Evolutionary conservation across 192 early-diverging fungal genomes (phyloP), one percentile per base, ranked within the genome.

Genomic region (Coemansia sp.): DNA sequence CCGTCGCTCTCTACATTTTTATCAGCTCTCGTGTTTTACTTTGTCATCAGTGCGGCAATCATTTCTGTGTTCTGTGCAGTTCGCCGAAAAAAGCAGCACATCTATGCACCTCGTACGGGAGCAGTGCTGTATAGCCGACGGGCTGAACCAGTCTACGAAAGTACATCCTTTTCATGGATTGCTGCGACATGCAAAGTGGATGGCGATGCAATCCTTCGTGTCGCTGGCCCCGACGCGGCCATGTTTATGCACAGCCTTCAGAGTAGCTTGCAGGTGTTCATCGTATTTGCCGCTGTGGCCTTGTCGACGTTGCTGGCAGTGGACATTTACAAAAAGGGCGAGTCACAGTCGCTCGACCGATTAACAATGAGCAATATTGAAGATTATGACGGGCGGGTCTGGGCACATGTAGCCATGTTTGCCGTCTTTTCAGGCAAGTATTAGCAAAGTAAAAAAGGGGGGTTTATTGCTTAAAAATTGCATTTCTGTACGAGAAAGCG

Each of bases 191-290:
- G 21, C 10, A 60, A 28, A 21, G 59, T 60, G 14, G 39, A 60
- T 1, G 38, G 24, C 11, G 39, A 60, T 60, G 59, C 35, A 18
- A 36, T 60, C 13, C 42, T 26, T 38, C 62, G 33, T 5, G 46
- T 48, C 6, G 46, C 46, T 14, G 62, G 62, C 21, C 62, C 62
- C 34, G 62, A 63, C 21, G 62, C 62, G 21, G 62, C 62, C 8
- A 63, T 63, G 46, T 63, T 63, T 51, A 48, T 63, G 62, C 62
- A 33, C 13, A 63, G 46, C 34, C 46, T 63, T 20, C 43, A 33
- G 20, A 63, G 62, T 24, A 7, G 34, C 33, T 21, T 46, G 20
- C n/a, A 50, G 10, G 34, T 50, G 18, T 63, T 63, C n/a, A 5
- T 33, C 9, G n/a, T 18, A 14, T 63, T 51, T 38, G 62, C 46